phyloP scores from a whole-genome alignment of 108 stramenopile genomes.

The Conticribra weissflogii region DNA sequence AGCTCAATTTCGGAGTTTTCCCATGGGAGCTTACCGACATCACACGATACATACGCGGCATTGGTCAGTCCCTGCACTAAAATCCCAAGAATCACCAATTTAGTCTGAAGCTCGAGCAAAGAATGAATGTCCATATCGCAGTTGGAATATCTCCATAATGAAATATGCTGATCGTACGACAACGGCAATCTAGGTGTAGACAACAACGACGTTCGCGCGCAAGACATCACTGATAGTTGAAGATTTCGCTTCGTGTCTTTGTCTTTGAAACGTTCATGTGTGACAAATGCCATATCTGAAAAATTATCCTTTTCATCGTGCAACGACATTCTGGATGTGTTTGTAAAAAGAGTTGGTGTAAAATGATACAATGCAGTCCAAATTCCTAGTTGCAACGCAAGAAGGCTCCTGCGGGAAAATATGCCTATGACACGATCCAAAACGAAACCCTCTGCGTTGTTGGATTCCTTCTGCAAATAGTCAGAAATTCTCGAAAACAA shows the following conservation, averaged over 20 bases:
- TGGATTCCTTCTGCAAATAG: background rate
- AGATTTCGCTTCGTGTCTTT: background rate
- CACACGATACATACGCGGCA: too few species aligned
- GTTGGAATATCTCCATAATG: constrained; percentile 24
- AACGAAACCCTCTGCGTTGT: background rate
- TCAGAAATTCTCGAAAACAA: constrained; percentile 25
- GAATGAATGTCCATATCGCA: constrained; percentile 31
- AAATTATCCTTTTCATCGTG: background rate
- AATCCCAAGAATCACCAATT: constrained; percentile 24
- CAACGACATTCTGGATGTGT: background rate
- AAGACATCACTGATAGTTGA: constrained; percentile 12
- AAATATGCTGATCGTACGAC: background rate
- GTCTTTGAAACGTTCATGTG: background rate
- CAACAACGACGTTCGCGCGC: constrained; percentile 14
- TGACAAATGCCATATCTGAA: too few species aligned
- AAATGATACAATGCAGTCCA: constrained; percentile 29
- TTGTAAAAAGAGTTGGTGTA: background rate
- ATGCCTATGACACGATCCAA: background rate
- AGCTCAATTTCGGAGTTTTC: background rate
- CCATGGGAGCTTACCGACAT: too few species aligned
- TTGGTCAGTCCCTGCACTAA: too few species aligned
- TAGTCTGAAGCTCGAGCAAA: constrained; percentile 19
- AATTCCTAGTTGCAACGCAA: constrained; percentile 37
- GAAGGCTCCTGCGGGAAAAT: constrained; percentile 19
- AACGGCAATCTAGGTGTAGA: background rate